Base-by-base conservation (phyloP, 805 yeast genomes). In the Starmerella khaoyaiensis region DNA sequence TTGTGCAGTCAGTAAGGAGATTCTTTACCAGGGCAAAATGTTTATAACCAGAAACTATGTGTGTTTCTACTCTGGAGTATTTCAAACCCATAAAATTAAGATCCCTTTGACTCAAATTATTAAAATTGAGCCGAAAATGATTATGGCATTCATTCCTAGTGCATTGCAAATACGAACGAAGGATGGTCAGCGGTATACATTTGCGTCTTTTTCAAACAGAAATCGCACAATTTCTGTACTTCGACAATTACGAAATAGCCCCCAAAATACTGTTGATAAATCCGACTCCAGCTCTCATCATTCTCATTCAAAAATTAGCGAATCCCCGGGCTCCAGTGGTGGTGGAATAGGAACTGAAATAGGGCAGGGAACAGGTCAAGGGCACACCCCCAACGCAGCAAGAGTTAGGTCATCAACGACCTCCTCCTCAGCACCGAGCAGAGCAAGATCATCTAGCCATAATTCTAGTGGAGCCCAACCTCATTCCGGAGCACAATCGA, bases 111-210 rank as follows among this genome's bases (percentile, higher is more conserved):
- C 68, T 32, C 94, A 83, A 39, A 72, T 90, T 19, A 64, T 68
- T 9, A 64, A 69, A 21, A 71, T 84, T 48, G 95, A 87, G 51
- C 81, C 82, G 57, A 78, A 75, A 40, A 68, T 75, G 15, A 83
- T 95, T 0, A 95, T 82, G 5, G 94, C 93, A 0, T 63, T 87
- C 18, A 83, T 87, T 52, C 93, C 94, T 17, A 87, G 87, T 55
- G 96, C 94, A 3, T 82, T 87, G 28, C 62, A 70, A 5, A 65
- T 83, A 18, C 77, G 74, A 48, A 44, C 41, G 11, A 26, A 19
- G n/a, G 38, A 38, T 21, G 40, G 65, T 58, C 70, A 67, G 4
- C 72, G 71, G 44, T 80, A 83, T 50, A 72, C 73, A 15, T 86
- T 87, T 64, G 95, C 94, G 11, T 81, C 93, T 38, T 84, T 87